Conservation (phyloP, 176 grass and related monocot genomes). For the Typha latifolia region DNA sequence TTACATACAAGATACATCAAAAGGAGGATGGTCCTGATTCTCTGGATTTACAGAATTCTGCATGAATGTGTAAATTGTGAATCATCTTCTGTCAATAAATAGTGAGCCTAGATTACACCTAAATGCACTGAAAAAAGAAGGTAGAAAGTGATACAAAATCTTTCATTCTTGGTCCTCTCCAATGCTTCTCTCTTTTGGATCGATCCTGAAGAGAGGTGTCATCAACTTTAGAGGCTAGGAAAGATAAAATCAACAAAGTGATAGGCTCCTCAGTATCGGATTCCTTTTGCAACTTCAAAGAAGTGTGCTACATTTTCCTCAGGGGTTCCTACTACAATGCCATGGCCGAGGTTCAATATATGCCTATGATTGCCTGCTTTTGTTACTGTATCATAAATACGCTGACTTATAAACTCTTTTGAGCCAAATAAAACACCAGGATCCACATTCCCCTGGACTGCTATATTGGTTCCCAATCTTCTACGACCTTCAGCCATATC, state of each 20-base stretch:
- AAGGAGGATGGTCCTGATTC: too few species aligned
- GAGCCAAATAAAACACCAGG: conserved; percentile 95
- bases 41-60: too few species aligned
- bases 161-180: background rate
- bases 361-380: conserved; percentile 76
- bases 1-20: too few species aligned
- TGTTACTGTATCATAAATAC: conserved; percentile 70
- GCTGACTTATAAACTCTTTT: conserved; percentile 84
- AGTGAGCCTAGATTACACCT: too few species aligned
- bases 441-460: conserved; percentile 91
- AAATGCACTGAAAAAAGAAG: background rate
- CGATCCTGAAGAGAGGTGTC: conserved; percentile 27
- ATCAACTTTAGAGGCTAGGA: conserved; percentile 22
- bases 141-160: background rate
- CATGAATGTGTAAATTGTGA: too few species aligned
- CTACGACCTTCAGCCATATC: conserved; percentile 90
- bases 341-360: conserved; percentile 94
- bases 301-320: conserved; percentile 99
- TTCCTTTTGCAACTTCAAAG: conserved; percentile 83
- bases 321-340: conserved; percentile 86
- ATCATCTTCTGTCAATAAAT: too few species aligned
- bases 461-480: conserved; percentile 75
- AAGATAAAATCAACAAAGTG: conserved; percentile 20
- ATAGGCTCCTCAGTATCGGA: conserved; percentile 51
- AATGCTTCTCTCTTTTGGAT: conserved; percentile 25